phyloP scores from a whole-genome alignment of 371 early-diverging fungal genomes.

The Blakeslea trispora region DNA sequence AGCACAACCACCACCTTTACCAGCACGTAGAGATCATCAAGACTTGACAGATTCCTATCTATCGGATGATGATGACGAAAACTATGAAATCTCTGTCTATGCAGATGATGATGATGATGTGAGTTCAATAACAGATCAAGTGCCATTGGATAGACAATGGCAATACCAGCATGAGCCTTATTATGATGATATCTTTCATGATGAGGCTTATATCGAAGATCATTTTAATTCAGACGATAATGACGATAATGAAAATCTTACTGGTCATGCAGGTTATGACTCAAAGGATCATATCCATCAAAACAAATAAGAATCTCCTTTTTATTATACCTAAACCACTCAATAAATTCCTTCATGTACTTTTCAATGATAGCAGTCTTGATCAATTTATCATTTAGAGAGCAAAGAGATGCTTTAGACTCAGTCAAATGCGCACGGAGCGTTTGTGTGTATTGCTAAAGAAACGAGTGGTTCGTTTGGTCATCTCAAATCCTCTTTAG shows the following conservation, averaged over 20 bases:
- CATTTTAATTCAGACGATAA: constrained; percentile 19
- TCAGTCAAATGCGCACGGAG: too few species aligned
- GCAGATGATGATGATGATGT: constrained; percentile 18
- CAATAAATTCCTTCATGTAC: too few species aligned
- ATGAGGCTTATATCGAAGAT: constrained; percentile 23
- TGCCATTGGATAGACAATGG: constrained; percentile 10
- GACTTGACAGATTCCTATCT: background rate
- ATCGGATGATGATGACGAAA: constrained; percentile 17
- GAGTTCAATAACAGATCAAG: background rate
- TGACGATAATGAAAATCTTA: background rate
- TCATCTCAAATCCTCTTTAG: too few species aligned
- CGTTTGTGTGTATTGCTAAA: too few species aligned
- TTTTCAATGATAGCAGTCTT: too few species aligned
- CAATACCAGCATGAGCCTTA: constrained; percentile 28
- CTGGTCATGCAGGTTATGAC: too few species aligned
- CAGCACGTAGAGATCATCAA: constrained; percentile 7
- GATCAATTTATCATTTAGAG: too few species aligned
- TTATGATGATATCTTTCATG: constrained; percentile 36
- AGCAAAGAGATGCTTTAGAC: too few species aligned
- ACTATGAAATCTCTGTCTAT: constrained; percentile 21
- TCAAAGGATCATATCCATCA: too few species aligned
- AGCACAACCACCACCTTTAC: constrained; percentile 9
- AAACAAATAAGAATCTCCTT: too few species aligned
- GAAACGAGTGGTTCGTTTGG: too few species aligned
- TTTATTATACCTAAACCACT: too few species aligned